Percentiles rank a stretch among this genome's conserved stretches.
These are phyloP conservation scores for Penicillium glabrum DNA, from an alignment of 2,329 filamentous ascomycete species.

Conservation along the genomic window DNA sequence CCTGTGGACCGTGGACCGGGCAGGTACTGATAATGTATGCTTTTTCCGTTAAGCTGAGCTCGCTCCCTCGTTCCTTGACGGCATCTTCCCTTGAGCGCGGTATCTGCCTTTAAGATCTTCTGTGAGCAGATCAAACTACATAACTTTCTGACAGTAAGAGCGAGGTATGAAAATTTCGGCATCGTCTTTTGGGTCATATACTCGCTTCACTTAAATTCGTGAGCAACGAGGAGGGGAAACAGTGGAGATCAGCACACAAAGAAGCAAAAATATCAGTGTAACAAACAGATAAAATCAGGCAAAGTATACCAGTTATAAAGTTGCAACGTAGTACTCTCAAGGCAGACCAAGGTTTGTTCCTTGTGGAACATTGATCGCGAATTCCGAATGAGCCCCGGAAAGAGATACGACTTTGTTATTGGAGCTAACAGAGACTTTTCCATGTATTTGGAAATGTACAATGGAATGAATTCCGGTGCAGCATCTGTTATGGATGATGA, in stretches of 20 bases:
- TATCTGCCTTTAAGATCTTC: background rate
- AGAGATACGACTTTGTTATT: background rate
- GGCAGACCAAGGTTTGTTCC: no score
- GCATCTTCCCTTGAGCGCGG: background rate
- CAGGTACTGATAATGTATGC: background rate
- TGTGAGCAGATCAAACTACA: background rate
- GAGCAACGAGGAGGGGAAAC: background rate
- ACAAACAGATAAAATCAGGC: no score
- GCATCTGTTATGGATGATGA: background rate
- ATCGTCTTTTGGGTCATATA: no score
- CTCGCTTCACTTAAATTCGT: no score
- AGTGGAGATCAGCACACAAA: background rate
- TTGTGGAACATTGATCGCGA: no score
- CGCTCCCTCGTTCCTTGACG: background rate
- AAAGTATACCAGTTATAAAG: no score
- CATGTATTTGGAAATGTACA: background rate
- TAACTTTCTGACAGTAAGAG: background rate
- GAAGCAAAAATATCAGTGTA: no score
- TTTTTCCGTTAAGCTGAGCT: background rate
- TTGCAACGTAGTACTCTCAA: no score
- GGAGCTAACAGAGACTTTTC: background rate
- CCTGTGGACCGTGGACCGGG: background rate
- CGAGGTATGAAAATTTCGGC: no score
- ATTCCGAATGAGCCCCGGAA: background rate
- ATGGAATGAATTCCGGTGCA: background rate